phyloP scores from a whole-genome alignment of 306 rosid species.

The Quercus berberidifolia region DNA sequence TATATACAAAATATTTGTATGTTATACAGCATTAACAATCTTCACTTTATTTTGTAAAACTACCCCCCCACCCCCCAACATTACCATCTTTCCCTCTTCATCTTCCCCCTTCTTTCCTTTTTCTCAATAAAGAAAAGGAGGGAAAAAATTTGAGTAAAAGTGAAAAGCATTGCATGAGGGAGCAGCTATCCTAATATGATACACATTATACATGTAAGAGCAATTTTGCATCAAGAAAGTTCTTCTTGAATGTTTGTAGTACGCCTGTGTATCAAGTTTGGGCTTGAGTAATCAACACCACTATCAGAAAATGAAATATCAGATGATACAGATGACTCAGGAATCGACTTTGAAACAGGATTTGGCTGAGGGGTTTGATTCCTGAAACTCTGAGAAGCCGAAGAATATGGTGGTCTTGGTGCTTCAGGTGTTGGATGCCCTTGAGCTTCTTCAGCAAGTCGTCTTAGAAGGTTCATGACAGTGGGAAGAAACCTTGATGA shows the following conservation, averaged over 20 bases:
- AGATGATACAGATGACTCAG: slow-evolving; percentile 45
- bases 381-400: slow-evolving; percentile 39
- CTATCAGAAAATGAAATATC: slow-evolving; percentile 42
- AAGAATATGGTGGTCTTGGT: slow-evolving; percentile 27
- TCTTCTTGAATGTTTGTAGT: slow-evolving; percentile 41
- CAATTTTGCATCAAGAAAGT: slow-evolving; percentile 22
- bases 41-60: too few species aligned
- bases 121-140: background rate
- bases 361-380: slow-evolving; percentile 44
- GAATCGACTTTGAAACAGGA: slow-evolving; percentile 29
- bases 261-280: slow-evolving; percentile 53
- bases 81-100: background rate
- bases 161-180: background rate
- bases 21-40: too few species aligned
- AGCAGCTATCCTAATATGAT: background rate
- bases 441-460: slow-evolving; percentile 77
- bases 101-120: background rate
- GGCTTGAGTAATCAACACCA: slow-evolving; percentile 41
- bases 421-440: slow-evolving; percentile 39
- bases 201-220: background rate
- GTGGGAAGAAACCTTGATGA: slow-evolving; percentile 73
- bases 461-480: slow-evolving; percentile 68
- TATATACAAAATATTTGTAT: too few species aligned
- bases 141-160: background rate
- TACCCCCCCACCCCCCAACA: background rate